A percentile compares a stretch with the other conserved stretches of the same genome.
Conservation (phyloP, 306 rosid species). For the Rosa multiflora region DNA sequence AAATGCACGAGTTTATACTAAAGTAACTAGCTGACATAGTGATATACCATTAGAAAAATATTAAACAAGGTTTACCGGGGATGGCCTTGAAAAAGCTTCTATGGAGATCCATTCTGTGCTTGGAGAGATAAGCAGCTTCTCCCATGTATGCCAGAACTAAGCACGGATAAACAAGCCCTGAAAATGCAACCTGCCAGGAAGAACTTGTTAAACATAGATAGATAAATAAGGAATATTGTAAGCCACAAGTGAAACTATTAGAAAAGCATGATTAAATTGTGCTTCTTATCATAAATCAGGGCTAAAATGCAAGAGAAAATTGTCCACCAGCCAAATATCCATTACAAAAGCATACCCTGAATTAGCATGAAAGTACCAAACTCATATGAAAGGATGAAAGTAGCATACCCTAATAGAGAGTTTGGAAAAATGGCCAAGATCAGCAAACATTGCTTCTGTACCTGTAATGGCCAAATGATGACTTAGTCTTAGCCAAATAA, state of each 20-base stretch:
- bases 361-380: neutral
- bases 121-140: slow-evolving; percentile 35
- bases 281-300: neutral
- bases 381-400: neutral
- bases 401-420: slow-evolving; percentile 23
- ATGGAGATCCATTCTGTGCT: slow-evolving; percentile 18
- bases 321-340: neutral
- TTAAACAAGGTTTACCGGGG: slow-evolving; percentile 19
- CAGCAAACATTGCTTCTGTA: slow-evolving; percentile 38
- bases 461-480: slow-evolving; percentile 15
- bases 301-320: neutral
- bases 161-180: slow-evolving; percentile 28
- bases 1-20: neutral
- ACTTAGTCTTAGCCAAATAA: neutral
- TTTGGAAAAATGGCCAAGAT: slow-evolving; percentile 37
- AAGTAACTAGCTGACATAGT: neutral
- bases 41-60: neutral
- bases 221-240: neutral
- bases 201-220: neutral
- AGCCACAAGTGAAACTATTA: neutral
- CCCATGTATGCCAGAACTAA: slow-evolving; percentile 37
- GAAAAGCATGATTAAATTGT: neutral
- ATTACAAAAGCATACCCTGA: neutral
- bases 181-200: slow-evolving; percentile 27
- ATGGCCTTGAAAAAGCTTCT: slow-evolving; percentile 30